Conservation (phyloP, 805 yeast genomes). For the Yarrowia porcina region DNA sequence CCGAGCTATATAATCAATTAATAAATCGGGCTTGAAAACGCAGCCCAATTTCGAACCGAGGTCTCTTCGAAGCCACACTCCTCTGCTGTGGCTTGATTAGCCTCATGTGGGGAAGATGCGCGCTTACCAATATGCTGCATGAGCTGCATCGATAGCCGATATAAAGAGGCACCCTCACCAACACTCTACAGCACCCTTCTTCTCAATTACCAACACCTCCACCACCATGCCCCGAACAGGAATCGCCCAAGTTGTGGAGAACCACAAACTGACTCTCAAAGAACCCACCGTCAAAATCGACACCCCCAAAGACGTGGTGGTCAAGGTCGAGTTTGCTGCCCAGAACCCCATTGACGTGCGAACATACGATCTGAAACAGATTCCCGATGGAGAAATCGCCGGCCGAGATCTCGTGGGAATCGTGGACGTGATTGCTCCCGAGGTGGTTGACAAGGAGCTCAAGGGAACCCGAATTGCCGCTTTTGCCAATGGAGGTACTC, state of each 20-base stretch:
- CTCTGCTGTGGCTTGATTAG: neutral
- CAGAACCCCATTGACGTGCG: slow-evolving; percentile 23
- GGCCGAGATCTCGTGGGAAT: slow-evolving; percentile 13
- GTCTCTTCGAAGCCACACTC: neutral
- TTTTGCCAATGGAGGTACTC: slow-evolving; percentile 7
- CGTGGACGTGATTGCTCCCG: slow-evolving; percentile 9
- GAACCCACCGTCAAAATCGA: slow-evolving; percentile 10
- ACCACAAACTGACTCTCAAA: neutral
- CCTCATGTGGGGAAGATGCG: slow-evolving; percentile 5
- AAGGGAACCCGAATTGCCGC: slow-evolving; percentile 10
- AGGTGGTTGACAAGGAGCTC: slow-evolving; percentile 1
- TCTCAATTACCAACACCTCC: neutral
- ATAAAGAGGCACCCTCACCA: neutral
- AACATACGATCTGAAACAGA: slow-evolving; percentile 11
- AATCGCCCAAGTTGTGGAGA: slow-evolving; percentile 18
- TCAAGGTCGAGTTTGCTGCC: slow-evolving; percentile 22
- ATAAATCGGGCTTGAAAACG: neutral
- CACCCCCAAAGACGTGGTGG: slow-evolving; percentile 4
- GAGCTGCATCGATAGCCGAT: neutral
- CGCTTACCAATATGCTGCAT: slow-evolving; percentile 2
- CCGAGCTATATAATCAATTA: neutral
- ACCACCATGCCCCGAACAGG: slow-evolving; percentile 15
- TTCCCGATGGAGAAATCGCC: slow-evolving; percentile 15
- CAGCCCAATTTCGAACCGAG: neutral
- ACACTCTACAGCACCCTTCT: neutral